These are phyloP conservation scores for Botrytis squamosa DNA, from an alignment of 2,329 filamentous ascomycete species.

Conservation along the genomic window DNA sequence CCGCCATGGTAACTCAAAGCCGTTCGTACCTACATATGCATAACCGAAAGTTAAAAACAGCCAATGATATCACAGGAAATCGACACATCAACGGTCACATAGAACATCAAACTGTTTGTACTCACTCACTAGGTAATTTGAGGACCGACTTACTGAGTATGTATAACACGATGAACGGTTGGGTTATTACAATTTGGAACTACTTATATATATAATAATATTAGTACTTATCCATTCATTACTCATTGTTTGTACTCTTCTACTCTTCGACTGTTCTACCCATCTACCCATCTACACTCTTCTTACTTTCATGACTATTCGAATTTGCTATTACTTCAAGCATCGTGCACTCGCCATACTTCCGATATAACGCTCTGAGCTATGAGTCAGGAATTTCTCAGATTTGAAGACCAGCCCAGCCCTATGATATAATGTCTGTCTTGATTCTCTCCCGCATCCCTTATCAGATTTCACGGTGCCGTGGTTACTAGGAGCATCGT, in stretches of 20 bases:
- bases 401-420: neutral
- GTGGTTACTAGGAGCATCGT: neutral
- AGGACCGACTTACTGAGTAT: neutral
- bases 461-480: neutral
- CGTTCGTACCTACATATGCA: constrained; percentile 3
- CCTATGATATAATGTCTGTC: neutral
- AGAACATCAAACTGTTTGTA: neutral
- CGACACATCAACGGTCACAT: neutral
- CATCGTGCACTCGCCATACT: too few species aligned
- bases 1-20: neutral
- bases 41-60: neutral
- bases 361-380: too few species aligned
- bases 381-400: neutral
- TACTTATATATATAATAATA: neutral
- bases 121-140: neutral
- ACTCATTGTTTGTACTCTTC: neutral
- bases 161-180: neutral
- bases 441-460: neutral
- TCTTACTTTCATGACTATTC: too few species aligned
- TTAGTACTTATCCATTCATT: neutral
- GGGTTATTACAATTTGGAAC: neutral
- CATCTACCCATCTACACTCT: neutral
- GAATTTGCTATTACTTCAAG: too few species aligned
- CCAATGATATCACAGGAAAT: neutral
- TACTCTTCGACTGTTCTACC: neutral